Evolutionary conservation across 257 asterid species (phyloP).

Genomic region (Capsicum chinense): DNA sequence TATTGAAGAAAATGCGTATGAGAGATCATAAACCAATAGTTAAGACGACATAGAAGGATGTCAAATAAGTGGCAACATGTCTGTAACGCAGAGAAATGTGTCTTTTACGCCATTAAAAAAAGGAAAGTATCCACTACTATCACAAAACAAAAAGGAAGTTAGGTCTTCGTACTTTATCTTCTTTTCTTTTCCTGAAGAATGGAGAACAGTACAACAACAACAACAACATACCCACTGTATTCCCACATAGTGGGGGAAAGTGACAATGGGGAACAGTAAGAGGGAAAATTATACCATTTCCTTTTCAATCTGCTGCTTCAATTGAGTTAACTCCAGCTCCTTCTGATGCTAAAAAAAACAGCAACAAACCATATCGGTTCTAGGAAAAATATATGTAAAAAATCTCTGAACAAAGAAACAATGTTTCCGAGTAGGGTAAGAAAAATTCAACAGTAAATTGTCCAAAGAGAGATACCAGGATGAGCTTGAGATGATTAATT

Average conservation of each 20-base stretch:
- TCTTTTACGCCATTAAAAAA: neutral
- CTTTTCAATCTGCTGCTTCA: conserved; percentile 81
- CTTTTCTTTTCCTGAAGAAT: neutral
- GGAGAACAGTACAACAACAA: neutral
- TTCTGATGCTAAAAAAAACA: conserved; percentile 70
- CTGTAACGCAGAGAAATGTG: neutral
- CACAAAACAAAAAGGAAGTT: neutral
- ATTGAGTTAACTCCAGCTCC: conserved; percentile 71
- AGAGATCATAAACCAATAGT: neutral
- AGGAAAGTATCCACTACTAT: neutral
- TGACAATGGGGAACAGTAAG: neutral
- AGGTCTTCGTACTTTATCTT: neutral
- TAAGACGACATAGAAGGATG: conserved; percentile 7
- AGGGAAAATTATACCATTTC: conserved; percentile 63
- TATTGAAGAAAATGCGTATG: neutral
- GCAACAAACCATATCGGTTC: neutral
- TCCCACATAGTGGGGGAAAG: too few species aligned
- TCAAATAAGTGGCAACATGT: neutral
- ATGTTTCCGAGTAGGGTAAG: conserved; percentile 27
- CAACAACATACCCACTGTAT: too few species aligned
- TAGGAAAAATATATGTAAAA: neutral
- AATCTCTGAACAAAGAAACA: conserved; percentile 20
- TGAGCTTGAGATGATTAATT: conserved; percentile 58
- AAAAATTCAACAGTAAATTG: conserved; percentile 20
- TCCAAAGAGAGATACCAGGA: conserved; percentile 67